Evolutionary conservation across 768 basidiomycete genomes (phyloP).

Genomic region (Mycena haematopus): DNA sequence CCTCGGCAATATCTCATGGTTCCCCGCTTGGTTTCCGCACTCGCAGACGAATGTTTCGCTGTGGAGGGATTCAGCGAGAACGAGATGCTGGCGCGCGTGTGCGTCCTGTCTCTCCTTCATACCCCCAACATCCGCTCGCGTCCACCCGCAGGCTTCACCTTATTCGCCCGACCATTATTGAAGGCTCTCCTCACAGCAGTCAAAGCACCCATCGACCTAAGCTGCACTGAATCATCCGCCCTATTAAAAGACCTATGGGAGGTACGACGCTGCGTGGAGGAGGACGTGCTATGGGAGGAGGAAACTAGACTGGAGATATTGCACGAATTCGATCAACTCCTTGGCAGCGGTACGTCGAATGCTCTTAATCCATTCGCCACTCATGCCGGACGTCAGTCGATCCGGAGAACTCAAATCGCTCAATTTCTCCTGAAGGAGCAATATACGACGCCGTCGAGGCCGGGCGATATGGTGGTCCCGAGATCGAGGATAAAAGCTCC

Average conservation of each 20-base stretch:
- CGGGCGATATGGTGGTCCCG: background rate
- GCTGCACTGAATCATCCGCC: background rate
- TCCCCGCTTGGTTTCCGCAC: constrained; percentile 4
- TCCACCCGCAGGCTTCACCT: constrained; percentile 10
- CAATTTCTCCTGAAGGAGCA: background rate
- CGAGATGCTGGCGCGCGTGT: background rate
- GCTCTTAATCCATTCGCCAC: background rate
- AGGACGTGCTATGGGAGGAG: constrained; percentile 20
- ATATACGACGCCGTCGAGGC: constrained; percentile 13
- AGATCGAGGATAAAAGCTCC: background rate
- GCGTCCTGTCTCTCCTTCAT: constrained; percentile 7
- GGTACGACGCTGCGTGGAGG: constrained; percentile 4
- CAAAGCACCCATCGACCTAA: background rate
- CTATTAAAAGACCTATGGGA: background rate
- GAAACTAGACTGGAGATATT: constrained; percentile 1
- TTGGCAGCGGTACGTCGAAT: background rate
- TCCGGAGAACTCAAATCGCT: background rate
- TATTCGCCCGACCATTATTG: constrained; percentile 13
- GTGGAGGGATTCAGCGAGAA: background rate
- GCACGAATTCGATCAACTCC: background rate
- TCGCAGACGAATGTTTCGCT: background rate
- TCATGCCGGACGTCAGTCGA: background rate
- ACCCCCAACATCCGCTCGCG: constrained; percentile 18
- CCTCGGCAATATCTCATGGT: constrained; percentile 13
- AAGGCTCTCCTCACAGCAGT: background rate